Percentiles rank a stretch among this genome's conserved stretches.
Conservation (phyloP, 441 rosid species). For the Raphanus hybrid region DNA sequence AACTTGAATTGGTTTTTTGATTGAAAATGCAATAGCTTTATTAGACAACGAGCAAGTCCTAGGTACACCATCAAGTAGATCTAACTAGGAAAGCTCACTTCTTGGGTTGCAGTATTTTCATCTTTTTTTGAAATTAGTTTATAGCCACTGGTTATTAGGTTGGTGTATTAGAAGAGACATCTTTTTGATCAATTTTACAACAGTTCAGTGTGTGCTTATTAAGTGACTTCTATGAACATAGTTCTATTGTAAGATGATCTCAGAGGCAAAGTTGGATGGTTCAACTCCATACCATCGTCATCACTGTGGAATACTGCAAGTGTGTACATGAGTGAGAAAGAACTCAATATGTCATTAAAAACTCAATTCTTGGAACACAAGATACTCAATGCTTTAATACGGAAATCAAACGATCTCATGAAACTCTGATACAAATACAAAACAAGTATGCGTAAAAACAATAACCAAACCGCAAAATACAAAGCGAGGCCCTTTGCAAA, state of each 20-base stretch:
- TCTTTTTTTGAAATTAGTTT: slow-evolving; percentile 7
- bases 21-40: slow-evolving; percentile 22
- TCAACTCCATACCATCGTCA: not conserved
- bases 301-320: too few relatives aligned
- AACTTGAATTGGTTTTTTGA: not conserved
- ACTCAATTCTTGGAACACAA: not conserved
- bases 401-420: too few relatives aligned
- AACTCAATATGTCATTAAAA: too few relatives aligned
- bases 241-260: not conserved
- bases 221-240: not conserved
- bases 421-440: not conserved
- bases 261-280: slow-evolving; percentile 2
- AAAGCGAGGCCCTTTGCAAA: slow-evolving; percentile 24
- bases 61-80: slow-evolving; percentile 17
- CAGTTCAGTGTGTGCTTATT: not conserved
- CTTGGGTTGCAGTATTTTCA: slow-evolving; percentile 8
- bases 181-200: slow-evolving; percentile 33
- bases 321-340: too few relatives aligned
- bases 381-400: too few relatives aligned
- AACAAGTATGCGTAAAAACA: slow-evolving; percentile 7
- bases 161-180: slow-evolving; percentile 19
- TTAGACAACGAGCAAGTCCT: not conserved
- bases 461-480: slow-evolving; percentile 6
- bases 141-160: slow-evolving; percentile 18
- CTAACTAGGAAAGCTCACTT: slow-evolving; percentile 34